Evolutionary conservation across 108 stramenopile species (phyloP).

Genomic region (Skeletonema menzelii): DNA sequence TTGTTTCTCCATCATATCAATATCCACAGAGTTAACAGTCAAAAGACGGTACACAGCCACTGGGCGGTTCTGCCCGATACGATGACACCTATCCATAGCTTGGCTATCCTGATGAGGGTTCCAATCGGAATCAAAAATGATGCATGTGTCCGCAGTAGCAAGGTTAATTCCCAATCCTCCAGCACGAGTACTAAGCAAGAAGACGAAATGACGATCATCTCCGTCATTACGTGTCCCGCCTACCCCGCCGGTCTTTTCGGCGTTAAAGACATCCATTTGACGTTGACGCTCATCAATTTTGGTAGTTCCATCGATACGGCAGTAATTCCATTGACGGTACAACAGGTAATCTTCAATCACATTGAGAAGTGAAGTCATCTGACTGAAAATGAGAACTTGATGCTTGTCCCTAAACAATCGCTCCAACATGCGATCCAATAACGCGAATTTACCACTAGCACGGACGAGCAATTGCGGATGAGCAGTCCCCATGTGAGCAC

Average conservation of each 20-base stretch:
- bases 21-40: slow-evolving; percentile 94
- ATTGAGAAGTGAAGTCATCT: slow-evolving; percentile 95
- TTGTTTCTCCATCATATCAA: slow-evolving; percentile 98
- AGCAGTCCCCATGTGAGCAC: slow-evolving; percentile 78
- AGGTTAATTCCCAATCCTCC: slow-evolving; percentile 98
- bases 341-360: slow-evolving; percentile 96
- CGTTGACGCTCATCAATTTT: slow-evolving; percentile 95
- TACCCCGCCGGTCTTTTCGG: slow-evolving; percentile 72
- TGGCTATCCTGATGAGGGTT: slow-evolving; percentile 95
- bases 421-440: slow-evolving; percentile 96
- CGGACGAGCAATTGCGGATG: slow-evolving; percentile 89
- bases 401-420: slow-evolving; percentile 91
- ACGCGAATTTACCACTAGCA: slow-evolving; percentile 96
- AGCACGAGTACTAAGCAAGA: slow-evolving; percentile 94
- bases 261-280: slow-evolving; percentile 95
- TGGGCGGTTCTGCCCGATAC: slow-evolving; percentile 91
- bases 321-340: slow-evolving; percentile 82
- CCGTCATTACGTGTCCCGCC: slow-evolving; percentile 63
- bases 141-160: slow-evolving; percentile 95
- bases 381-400: slow-evolving; percentile 98
- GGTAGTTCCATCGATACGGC: slow-evolving; percentile 95
- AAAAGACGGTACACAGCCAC: slow-evolving; percentile 96
- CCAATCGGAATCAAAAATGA: slow-evolving; percentile 99
- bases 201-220: slow-evolving; percentile 88
- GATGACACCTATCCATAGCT: slow-evolving; percentile 93